A percentile compares a stretch with the other conserved stretches of the same genome.
Conservation (phyloP, 2,329 filamentous ascomycete species). For the Ascochyta rabiei region DNA sequence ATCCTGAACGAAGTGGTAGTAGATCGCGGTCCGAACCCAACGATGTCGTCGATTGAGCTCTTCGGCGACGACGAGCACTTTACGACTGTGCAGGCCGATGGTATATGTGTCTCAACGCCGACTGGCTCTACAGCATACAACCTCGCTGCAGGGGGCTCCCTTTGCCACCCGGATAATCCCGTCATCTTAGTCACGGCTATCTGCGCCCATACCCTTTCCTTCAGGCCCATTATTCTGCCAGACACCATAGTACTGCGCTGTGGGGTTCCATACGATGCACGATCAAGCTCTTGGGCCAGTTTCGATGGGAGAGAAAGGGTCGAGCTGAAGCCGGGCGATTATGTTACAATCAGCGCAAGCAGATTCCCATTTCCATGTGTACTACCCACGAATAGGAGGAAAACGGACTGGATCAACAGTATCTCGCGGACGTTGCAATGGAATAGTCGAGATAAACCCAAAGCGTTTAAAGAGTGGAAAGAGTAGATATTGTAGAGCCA, state of each 20-base stretch:
- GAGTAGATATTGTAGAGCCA: conserved; percentile 6
- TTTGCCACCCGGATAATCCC: conserved; percentile 95
- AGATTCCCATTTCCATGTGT: conserved; percentile 82
- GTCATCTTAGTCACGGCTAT: conserved; percentile 95
- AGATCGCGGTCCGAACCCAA: conserved; percentile 90
- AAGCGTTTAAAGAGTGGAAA: conserved; percentile 51
- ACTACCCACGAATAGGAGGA: conserved; percentile 69
- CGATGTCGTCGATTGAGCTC: conserved; percentile 89
- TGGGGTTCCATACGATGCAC: conserved; percentile 91
- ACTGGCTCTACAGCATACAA: conserved; percentile 97
- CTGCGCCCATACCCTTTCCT: conserved; percentile 92
- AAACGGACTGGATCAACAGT: conserved; percentile 82
- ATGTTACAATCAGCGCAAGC: conserved; percentile 82
- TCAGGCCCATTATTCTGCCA: conserved; percentile 93
- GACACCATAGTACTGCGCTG: conserved; percentile 93
- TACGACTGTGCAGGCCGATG: conserved; percentile 90
- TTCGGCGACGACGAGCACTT: conserved; percentile 96
- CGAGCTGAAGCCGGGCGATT: conserved; percentile 79
- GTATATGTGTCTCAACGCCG: conserved; percentile 90
- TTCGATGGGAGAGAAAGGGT: conserved; percentile 87
- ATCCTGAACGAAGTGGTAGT: conserved; percentile 98
- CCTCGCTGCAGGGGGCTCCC: conserved; percentile 89
- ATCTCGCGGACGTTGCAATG: conserved; percentile 80
- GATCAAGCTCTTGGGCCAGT: conserved; percentile 93
- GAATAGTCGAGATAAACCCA: conserved; percentile 81